These are phyloP conservation scores for Uronychia setigera DNA, from an alignment of 73 alveolate species.

Conservation along the genomic window DNA sequence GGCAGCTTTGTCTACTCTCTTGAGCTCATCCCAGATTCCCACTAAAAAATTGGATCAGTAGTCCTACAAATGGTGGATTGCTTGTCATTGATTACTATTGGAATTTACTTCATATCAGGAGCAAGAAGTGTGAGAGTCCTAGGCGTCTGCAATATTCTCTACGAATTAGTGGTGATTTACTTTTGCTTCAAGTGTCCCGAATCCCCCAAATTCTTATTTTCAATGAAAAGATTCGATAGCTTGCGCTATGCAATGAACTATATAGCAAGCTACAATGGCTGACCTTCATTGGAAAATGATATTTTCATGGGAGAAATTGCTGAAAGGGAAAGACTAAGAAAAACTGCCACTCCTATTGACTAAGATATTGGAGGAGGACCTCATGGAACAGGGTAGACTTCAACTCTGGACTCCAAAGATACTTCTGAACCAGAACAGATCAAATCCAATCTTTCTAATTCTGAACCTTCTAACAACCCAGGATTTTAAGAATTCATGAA, in stretches of 20 bases:
- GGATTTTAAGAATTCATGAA: background rate
- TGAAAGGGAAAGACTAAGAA: background rate
- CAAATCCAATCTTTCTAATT: background rate
- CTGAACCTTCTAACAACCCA: background rate
- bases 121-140: background rate
- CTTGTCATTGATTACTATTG: background rate
- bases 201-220: conserved; percentile 10
- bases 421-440: background rate
- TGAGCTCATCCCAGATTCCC: conserved; percentile 9
- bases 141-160: background rate
- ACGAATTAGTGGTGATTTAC: background rate
- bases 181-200: conserved; percentile 5
- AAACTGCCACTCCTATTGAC: background rate
- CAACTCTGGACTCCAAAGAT: background rate
- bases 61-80: background rate
- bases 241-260: background rate
- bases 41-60: background rate
- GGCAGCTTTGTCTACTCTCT: background rate
- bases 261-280: background rate
- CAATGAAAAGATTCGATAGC: conserved; percentile 6
- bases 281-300: background rate
- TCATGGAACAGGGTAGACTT: too few relatives aligned
- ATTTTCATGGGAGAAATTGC: background rate
- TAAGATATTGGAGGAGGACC: background rate
- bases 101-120: background rate